Conservation (phyloP, 352 stramenopile genomes). For the Pythium monospermum region DNA sequence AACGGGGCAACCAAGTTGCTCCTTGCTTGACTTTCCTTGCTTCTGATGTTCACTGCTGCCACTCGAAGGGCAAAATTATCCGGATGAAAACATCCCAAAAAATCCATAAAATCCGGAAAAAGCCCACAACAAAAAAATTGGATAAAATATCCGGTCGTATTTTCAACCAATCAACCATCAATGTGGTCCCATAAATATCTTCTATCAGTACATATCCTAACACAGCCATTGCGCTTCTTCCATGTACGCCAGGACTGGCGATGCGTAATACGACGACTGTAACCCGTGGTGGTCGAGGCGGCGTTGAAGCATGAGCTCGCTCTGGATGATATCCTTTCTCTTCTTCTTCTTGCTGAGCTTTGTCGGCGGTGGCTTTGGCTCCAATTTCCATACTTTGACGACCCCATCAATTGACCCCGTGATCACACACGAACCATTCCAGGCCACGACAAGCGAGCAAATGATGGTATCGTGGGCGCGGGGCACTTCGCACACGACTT, state of each 20-base stretch:
- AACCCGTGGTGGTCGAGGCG: constrained; percentile 1
- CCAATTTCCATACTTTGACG: constrained; percentile 54
- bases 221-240: constrained; percentile 17
- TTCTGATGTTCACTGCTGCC: too few relatives aligned
- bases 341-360: constrained; percentile 9
- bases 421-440: constrained; percentile 48
- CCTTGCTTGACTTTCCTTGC: background rate
- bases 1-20: too few relatives aligned
- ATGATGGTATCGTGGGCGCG: constrained; percentile 60
- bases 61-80: background rate
- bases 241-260: constrained; percentile 7
- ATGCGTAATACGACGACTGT: constrained; percentile 9
- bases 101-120: background rate
- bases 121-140: background rate
- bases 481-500: constrained; percentile 56
- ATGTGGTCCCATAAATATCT: constrained; percentile 1
- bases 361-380: constrained; percentile 1
- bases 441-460: constrained; percentile 51
- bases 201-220: constrained; percentile 8
- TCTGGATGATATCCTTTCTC: background rate
- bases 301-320: constrained; percentile 9
- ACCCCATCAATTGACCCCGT: constrained; percentile 56
- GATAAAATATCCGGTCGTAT: constrained; percentile 3
- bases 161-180: constrained; percentile 9
- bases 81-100: background rate